Conservation (phyloP, 192 early-diverging fungal species). For the Coemansia umbellata region DNA sequence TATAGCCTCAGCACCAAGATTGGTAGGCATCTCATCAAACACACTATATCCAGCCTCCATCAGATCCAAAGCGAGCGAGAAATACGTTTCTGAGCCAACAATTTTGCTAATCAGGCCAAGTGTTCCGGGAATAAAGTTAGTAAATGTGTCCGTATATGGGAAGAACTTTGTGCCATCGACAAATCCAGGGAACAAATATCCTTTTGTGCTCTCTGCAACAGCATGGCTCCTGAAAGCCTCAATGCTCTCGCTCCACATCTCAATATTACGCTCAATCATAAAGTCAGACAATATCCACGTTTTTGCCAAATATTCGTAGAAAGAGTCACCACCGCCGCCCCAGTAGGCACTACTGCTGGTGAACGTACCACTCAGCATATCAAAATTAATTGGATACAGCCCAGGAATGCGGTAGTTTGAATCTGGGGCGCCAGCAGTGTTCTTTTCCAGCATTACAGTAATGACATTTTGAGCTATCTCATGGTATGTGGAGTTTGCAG, state of each 20-base stretch:
- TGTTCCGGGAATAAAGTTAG: slow-evolving; percentile 47
- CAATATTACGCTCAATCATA: slow-evolving; percentile 47
- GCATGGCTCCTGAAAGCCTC: slow-evolving; percentile 27
- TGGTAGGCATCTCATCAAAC: slow-evolving; percentile 36
- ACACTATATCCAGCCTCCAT: slow-evolving; percentile 41
- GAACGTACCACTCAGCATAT: slow-evolving; percentile 34
- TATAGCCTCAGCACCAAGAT: slow-evolving; percentile 40
- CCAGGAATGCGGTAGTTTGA: slow-evolving; percentile 40
- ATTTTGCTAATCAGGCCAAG: slow-evolving; percentile 41
- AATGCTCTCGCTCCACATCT: slow-evolving; percentile 50
- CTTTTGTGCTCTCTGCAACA: slow-evolving; percentile 30
- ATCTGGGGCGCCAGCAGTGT: slow-evolving; percentile 12
- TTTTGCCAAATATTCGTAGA: slow-evolving; percentile 93
- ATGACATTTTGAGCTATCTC: slow-evolving; percentile 66
- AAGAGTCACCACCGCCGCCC: slow-evolving; percentile 87
- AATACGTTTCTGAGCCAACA: slow-evolving; percentile 38
- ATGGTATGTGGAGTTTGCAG: slow-evolving; percentile 77
- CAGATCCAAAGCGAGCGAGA: slow-evolving; percentile 30
- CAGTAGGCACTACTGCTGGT: slow-evolving; percentile 43
- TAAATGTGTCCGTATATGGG: slow-evolving; percentile 44
- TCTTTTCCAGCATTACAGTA: slow-evolving; percentile 33
- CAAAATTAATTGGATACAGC: slow-evolving; percentile 34
- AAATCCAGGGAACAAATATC: slow-evolving; percentile 33
- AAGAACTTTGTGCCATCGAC: slow-evolving; percentile 44
- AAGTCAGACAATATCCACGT: slow-evolving; percentile 75